Evolutionary conservation across 768 basidiomycete species (phyloP).

Genomic region (Sporobolomyces roseus): DNA sequence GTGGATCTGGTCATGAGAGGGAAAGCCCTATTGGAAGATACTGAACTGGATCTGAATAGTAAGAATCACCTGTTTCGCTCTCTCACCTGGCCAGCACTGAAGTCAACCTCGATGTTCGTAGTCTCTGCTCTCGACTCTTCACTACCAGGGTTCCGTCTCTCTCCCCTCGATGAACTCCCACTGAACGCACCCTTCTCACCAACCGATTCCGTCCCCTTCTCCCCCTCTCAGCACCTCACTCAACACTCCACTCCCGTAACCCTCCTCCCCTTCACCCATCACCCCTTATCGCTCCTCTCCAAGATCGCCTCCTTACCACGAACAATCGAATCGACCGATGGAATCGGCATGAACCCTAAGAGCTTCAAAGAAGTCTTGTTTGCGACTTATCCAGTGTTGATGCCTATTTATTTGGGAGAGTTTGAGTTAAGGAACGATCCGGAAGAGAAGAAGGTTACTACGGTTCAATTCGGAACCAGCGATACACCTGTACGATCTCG

Average conservation of each 20-base stretch:
- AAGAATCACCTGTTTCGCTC: background rate
- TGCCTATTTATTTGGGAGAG: conserved; percentile 33
- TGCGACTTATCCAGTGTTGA: conserved; percentile 16
- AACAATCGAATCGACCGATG: background rate
- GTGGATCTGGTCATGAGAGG: conserved; percentile 25
- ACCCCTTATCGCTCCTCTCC: conserved; percentile 14
- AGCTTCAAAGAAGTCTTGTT: conserved; percentile 5
- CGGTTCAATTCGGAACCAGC: conserved; percentile 21
- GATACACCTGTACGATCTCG: conserved; percentile 1
- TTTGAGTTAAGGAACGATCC: conserved; percentile 16
- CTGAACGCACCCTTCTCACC: conserved; percentile 13
- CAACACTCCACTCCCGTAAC: conserved; percentile 8
- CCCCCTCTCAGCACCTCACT: background rate
- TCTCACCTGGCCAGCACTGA: background rate
- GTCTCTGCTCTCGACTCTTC: conserved; percentile 26
- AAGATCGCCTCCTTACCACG: conserved; percentile 22
- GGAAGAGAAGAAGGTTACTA: conserved; percentile 21
- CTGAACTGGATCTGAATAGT: conserved; percentile 19
- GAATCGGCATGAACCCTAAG: conserved; percentile 11
- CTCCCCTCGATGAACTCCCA: conserved; percentile 20
- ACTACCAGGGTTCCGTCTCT: conserved; percentile 28
- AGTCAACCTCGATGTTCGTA: background rate
- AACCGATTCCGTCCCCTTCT: conserved; percentile 13
- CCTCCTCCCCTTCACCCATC: conserved; percentile 25
- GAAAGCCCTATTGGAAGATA: conserved; percentile 21